Evolutionary conservation across 208 protist genomes (phyloP).

Genomic region (Porcisia deanei): DNA sequence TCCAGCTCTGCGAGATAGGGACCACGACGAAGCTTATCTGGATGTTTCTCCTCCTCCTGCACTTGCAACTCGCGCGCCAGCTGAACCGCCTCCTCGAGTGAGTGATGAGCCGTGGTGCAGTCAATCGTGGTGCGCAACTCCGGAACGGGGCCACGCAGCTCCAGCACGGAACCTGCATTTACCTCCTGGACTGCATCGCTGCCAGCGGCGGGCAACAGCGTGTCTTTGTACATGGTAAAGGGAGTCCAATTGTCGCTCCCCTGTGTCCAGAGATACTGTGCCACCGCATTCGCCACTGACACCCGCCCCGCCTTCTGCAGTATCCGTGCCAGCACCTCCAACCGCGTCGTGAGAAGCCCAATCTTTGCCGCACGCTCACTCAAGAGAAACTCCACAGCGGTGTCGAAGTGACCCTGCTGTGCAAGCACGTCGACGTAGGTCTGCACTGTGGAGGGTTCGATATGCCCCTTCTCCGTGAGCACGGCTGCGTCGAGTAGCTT

Average conservation of each 20-base stretch:
- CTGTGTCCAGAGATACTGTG: constrained; percentile 51
- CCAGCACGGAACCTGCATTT: constrained; percentile 13
- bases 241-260: constrained; percentile 83
- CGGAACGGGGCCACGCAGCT: constrained; percentile 19
- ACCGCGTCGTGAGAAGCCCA: constrained; percentile 69
- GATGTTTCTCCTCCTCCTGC: constrained; percentile 27
- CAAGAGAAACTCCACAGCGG: constrained; percentile 68
- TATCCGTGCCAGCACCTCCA: constrained; percentile 63
- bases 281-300: constrained; percentile 57
- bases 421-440: constrained; percentile 82
- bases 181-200: not conserved
- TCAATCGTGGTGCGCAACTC: constrained; percentile 44
- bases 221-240: constrained; percentile 65
- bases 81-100: constrained; percentile 48
- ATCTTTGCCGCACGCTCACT: constrained; percentile 58
- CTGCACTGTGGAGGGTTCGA: constrained; percentile 59
- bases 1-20: constrained; percentile 80
- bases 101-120: constrained; percentile 38
- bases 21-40: constrained; percentile 56
- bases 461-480: constrained; percentile 62
- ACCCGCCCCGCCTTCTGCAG: constrained; percentile 44
- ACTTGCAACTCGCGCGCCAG: constrained; percentile 45
- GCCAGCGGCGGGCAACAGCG: constrained; percentile 29
- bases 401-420: constrained; percentile 59
- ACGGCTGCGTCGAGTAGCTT: constrained; percentile 65